phyloP scores from a whole-genome alignment of 352 stramenopile species.

The Globisporangium emineosum region DNA sequence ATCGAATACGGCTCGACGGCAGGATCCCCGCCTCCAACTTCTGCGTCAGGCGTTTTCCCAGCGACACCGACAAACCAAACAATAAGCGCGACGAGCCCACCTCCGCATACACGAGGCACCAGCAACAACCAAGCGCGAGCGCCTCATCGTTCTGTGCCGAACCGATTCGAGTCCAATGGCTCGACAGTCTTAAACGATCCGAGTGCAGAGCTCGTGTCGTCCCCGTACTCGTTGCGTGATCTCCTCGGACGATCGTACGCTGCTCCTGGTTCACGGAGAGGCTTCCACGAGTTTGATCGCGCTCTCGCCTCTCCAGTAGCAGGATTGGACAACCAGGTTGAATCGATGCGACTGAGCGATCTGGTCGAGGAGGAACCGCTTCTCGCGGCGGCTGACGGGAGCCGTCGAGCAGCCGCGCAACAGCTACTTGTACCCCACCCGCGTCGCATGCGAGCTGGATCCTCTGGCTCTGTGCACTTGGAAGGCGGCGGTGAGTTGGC shows the following conservation, averaged over 20 bases:
- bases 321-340: conserved; percentile 2
- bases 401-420: background rate
- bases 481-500: background rate
- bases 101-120: conserved; percentile 1
- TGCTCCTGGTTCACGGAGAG: background rate
- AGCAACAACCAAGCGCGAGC: conserved; percentile 13
- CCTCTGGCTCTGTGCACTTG: background rate
- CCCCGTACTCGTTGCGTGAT: conserved; percentile 16
- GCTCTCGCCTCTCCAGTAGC: background rate
- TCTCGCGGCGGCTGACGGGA: background rate
- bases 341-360: conserved; percentile 6
- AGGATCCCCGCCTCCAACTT: background rate
- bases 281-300: conserved; percentile 1
- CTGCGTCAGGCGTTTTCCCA: background rate
- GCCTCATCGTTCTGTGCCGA: conserved; percentile 16
- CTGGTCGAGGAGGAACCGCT: conserved; percentile 16
- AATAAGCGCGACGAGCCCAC: conserved; percentile 11
- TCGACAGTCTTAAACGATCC: conserved; percentile 34
- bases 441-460: conserved; percentile 1
- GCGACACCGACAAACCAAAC: conserved; percentile 15
- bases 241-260: conserved; percentile 10
- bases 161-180: conserved; percentile 35
- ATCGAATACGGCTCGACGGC: conserved; percentile 3
- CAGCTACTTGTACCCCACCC: conserved; percentile 3
- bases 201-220: conserved; percentile 38